Base-by-base conservation (phyloP, 257 asterid genomes). In the Rehmannia glutinosa region DNA sequence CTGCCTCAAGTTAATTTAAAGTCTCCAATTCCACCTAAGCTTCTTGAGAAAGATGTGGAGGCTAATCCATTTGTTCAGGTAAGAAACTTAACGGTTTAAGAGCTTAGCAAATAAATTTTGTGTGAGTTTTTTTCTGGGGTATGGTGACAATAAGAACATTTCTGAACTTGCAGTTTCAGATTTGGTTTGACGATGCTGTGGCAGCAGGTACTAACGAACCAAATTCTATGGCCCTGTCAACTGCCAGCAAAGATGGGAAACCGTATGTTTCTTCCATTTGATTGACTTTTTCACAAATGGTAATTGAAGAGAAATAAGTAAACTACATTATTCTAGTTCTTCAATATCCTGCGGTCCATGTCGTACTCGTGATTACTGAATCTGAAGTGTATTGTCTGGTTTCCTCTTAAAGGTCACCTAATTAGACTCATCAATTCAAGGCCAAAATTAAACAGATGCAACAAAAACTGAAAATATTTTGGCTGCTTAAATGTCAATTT, bases 1-100 rank as follows among this genome's bases (percentile, higher is more conserved):
- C 75, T 84, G 33, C 79, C 84, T 59, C 79, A 75, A 78, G 35
- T 32, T 46, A 25, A 70, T 16, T 6, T 35, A 47, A 36, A 39
- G 59, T 21, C 13, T 15, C 5, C 50, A 3, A 53, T 80, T 51
- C 80, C 89, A 69, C 86, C 87, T n/a, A 86, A 82, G 72, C 41
- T 82, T 58, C 77, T 79, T 16, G 91, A 82, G 69, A 87, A 77
- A 70, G 79, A 83, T 43, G 82, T 73, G 57, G 80, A 77, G 49
- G 72, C 75, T 17, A 84, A 90, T 72, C 97, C 97, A 58, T 82
- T 90, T 73, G 76, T 77, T 77, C 97, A 90, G 97, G 97, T 87
- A 77, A 13, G 49, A 13, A 59, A 33, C 59, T 28, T 52, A 53
- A 33, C 23, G 3, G 27, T 39, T 25, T 17, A 28, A 4, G 11